Base-by-base conservation (phyloP, 441 rosid species). In the Arabidopsis hybrid region DNA sequence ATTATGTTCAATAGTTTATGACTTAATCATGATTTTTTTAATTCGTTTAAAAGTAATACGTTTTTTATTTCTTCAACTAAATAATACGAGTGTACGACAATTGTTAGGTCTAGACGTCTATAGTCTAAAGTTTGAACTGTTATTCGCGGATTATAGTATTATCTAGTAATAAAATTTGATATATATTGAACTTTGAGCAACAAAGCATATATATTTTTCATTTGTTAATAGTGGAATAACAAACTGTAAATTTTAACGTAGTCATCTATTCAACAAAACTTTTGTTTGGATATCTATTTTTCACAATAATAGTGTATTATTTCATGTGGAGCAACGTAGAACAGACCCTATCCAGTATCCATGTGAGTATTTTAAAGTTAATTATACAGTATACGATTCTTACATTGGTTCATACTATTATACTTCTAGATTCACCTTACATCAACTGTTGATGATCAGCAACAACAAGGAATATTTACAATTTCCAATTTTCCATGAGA, bases 381-480 rank as follows among this genome's bases (percentile, higher is more conserved):
- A 8, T 40, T 32, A 62, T 32, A 34, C 53, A 55, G 43, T 4
- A 45, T 9, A 55, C 32, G 7, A 55, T 53, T 38, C 45, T 55
- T 43, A 72, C 36, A 32, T 61, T 16, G 45, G 62, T 53, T 52
- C 31, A 32, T 29, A 29, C 3, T 3, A 7, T 32, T 17, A 72
- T 40, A 42, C 47, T 9, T 42, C 6, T n/a, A 73, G 50, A 45
- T 45, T 73, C 58, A 55, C 13, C 35, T 71, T 51, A 61, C 31
- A 43, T 53, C 26, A 21, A 21, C 26, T 21, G 26, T 21, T 21
- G 26, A 21, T 21, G 26, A 21, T 21, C 26, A 21, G 26, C 26
- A 21, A 21, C 47, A 72, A 45, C 64, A 21, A 51, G 57, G 49
- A 72, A 64, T 72, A 47, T 10, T 26, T 56, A 46, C 14, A 39